Percentiles rank a stretch among this genome's conserved stretches.
These are phyloP conservation scores for Cutaneotrichosporon sp. DNA, from an alignment of 1,284 basidiomycete species.

Conservation along the genomic window DNA sequence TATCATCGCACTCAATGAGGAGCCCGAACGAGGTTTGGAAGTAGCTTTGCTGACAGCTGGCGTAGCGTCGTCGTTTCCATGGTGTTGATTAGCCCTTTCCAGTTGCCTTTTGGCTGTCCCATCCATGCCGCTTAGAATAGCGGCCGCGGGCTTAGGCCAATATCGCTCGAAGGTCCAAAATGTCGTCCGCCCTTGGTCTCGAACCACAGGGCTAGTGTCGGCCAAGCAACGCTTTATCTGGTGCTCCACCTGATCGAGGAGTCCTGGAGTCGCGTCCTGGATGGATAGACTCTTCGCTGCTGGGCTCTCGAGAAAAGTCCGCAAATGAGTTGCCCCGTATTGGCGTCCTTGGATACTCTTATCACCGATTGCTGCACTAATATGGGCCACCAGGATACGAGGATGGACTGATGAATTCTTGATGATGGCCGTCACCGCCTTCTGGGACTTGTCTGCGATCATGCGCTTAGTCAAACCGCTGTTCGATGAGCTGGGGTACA, in stretches of 20 bases:
- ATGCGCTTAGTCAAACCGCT: constrained; percentile 86
- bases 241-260: constrained; percentile 66
- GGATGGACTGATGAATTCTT: constrained; percentile 65
- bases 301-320: constrained; percentile 66
- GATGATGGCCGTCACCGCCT: constrained; percentile 64
- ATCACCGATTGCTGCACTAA: constrained; percentile 72
- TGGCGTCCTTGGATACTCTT: constrained; percentile 78
- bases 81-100: constrained; percentile 67
- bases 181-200: constrained; percentile 64
- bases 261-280: constrained; percentile 60
- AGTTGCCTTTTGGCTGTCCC: constrained; percentile 69
- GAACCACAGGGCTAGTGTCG: constrained; percentile 75
- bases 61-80: not conserved
- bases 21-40: constrained; percentile 14
- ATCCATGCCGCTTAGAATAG: constrained; percentile 62
- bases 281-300: constrained; percentile 58
- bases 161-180: constrained; percentile 77
- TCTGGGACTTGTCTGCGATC: constrained; percentile 78
- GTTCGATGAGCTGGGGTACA: not conserved
- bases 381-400: constrained; percentile 63
- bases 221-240: constrained; percentile 64
- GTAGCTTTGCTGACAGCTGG: not conserved
- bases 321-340: constrained; percentile 63
- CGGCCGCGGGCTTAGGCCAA: constrained; percentile 64
- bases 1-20: constrained; percentile 28